Evolutionary conservation across 495 filamentous ascomycete species (phyloP), one percentile per base, ranked within the genome.

Genomic region (Apiosordaria backusii): DNA sequence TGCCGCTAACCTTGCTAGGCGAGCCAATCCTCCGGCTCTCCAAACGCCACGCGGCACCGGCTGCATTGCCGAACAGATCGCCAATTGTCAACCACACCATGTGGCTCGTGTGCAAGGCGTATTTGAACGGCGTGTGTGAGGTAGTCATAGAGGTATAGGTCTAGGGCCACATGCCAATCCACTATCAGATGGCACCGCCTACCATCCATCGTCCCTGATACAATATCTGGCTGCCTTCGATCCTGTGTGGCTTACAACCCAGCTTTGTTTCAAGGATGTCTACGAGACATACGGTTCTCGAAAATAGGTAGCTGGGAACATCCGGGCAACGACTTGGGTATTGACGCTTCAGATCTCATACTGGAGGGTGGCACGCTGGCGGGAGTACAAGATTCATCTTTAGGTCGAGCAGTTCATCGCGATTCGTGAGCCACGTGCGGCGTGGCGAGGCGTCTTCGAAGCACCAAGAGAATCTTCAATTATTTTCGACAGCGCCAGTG

Each of bases 1-100:
- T 23, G 52, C 52, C 52, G 22, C 52, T 55, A 55, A 55, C 52
- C 52, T n/a, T n/a, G 52, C n/a, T n/a, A 21, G 52, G 52, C 52
- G 22, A 23, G 52, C n/a, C 22, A 4, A 55, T 21, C n/a, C n/a
- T 55, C n/a, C 52, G 18, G 21, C n/a, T 21, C n/a, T 21, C n/a
- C n/a, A 55, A 13, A 21, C 52, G 22, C 52, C 52, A 1, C 22
- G 52, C n/a, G 52, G 52, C 22, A 13, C 22, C 52, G 52, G 52
- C 7, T 15, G n/a, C n/a, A 23, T 7, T 21, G 7, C 52, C 52
- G 52, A 55, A 9, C 52, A 19, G n/a, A 55, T 55, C 22, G 21
- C n/a, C 4, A 4, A 55, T 55, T 23, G 52, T 19, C 52, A 1
- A 55, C 22, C n/a, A 23, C 19, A 55, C 52, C n/a, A 21, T 55